A percentile compares a stretch with the other conserved stretches of the same genome.
These are phyloP conservation scores for Fusarium begoniae DNA, from an alignment of 2,329 filamentous ascomycete species.

Conservation along the genomic window DNA sequence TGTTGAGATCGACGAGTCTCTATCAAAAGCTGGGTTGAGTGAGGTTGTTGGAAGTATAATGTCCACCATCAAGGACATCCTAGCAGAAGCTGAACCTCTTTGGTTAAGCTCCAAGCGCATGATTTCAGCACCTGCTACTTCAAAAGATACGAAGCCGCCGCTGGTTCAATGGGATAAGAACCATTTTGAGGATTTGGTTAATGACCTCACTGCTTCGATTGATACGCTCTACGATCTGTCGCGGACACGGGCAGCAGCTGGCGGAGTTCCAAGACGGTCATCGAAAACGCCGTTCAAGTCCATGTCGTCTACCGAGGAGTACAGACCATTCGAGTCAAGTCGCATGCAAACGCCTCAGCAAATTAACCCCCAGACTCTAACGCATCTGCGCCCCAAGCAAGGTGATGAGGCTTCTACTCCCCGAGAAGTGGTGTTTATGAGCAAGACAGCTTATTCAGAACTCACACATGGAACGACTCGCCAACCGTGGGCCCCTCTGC, in stretches of 20 bases:
- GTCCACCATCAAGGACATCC: constrained; percentile 81
- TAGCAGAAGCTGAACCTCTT: constrained; percentile 78
- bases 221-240: constrained; percentile 83
- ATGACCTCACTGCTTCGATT: constrained; percentile 79
- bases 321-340: constrained; percentile 65
- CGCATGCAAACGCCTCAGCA: constrained; percentile 69
- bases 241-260: constrained; percentile 66
- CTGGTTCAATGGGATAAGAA: constrained; percentile 73
- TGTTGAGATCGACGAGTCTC: constrained; percentile 75
- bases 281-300: constrained; percentile 50
- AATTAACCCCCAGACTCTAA: constrained; percentile 64
- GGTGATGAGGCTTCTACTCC: constrained; percentile 45
- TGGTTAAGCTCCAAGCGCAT: constrained; percentile 68
- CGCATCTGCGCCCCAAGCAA: constrained; percentile 56
- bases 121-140: constrained; percentile 51
- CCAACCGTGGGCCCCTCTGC: constrained; percentile 63
- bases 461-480: constrained; percentile 54
- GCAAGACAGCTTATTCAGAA: constrained; percentile 61
- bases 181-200: constrained; percentile 79
- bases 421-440: constrained; percentile 60
- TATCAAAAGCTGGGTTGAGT: constrained; percentile 77
- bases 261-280: constrained; percentile 45
- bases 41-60: constrained; percentile 83
- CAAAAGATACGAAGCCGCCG: constrained; percentile 63
- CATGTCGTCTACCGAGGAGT: constrained; percentile 53